phyloP scores from a whole-genome alignment of 2,329 filamentous ascomycete species.

The Simplicillium sp. region DNA sequence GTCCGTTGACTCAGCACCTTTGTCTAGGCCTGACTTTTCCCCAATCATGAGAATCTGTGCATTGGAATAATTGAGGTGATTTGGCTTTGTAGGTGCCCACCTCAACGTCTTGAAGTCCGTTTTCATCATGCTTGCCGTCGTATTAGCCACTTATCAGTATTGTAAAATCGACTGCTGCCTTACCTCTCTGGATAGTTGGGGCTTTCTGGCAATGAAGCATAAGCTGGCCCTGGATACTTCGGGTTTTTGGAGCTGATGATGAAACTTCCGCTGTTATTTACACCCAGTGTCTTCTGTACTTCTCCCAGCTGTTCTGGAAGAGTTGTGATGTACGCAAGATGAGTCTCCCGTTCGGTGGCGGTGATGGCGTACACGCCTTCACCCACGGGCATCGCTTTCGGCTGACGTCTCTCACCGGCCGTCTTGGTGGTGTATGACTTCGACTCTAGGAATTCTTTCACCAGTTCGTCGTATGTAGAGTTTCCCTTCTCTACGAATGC shows the following conservation, averaged over 20 bases:
- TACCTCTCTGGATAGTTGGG: slow-evolving; percentile 65
- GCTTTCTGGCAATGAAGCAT: slow-evolving; percentile 50
- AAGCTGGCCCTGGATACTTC: slow-evolving; percentile 53
- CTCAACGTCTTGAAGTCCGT: slow-evolving; percentile 63
- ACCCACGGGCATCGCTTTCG: slow-evolving; percentile 65
- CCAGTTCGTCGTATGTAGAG: slow-evolving; percentile 57
- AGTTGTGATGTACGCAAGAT: slow-evolving; percentile 73
- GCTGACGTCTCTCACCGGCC: slow-evolving; percentile 54
- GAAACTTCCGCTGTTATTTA: slow-evolving; percentile 65
- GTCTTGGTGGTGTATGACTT: slow-evolving; percentile 70
- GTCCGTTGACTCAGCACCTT: slow-evolving; percentile 38
- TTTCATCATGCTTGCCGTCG: slow-evolving; percentile 39
- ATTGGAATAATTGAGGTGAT: slow-evolving; percentile 65
- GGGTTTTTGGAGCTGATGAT: slow-evolving; percentile 76
- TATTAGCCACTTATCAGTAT: not conserved
- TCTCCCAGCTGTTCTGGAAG: slow-evolving; percentile 60
- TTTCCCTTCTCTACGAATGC: slow-evolving; percentile 72
- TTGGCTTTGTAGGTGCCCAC: slow-evolving; percentile 66
- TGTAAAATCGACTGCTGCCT: slow-evolving; percentile 14
- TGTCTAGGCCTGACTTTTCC: slow-evolving; percentile 38
- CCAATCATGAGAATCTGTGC: slow-evolving; percentile 75
- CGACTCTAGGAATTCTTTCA: slow-evolving; percentile 58
- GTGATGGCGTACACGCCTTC: slow-evolving; percentile 83
- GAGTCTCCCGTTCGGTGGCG: slow-evolving; percentile 59
- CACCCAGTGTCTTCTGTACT: slow-evolving; percentile 65